phyloP scores from a whole-genome alignment of 805 yeast species.

The Teunomyces gatunensis region DNA sequence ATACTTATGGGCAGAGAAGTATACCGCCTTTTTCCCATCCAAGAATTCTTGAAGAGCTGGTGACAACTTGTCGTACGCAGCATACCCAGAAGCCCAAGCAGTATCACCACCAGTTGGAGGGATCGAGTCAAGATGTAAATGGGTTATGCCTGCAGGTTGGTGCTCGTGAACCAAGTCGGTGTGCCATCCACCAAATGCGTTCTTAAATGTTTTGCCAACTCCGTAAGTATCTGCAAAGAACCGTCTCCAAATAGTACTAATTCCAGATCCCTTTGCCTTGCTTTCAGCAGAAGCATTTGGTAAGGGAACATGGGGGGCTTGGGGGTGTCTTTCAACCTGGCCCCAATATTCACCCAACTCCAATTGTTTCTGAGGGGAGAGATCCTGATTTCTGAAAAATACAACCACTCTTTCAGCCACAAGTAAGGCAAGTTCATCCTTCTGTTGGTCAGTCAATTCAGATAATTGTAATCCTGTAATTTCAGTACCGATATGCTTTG shows the following conservation, averaged over 20 bases:
- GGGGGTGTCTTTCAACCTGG: slow-evolving; percentile 41
- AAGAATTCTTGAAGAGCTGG: slow-evolving; percentile 46
- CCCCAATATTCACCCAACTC: slow-evolving; percentile 48
- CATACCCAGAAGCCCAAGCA: slow-evolving; percentile 51
- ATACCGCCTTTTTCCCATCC: slow-evolving; percentile 44
- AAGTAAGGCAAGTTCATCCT: slow-evolving; percentile 47
- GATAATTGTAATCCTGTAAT: slow-evolving; percentile 45
- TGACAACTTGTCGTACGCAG: slow-evolving; percentile 51
- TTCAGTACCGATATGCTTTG: slow-evolving; percentile 50
- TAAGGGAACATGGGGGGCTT: slow-evolving; percentile 25
- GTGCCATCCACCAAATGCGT: slow-evolving; percentile 35
- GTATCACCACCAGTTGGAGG: slow-evolving; percentile 57
- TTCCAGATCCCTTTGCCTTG: slow-evolving; percentile 8
- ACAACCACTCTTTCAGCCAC: slow-evolving; percentile 52
- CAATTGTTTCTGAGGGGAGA: slow-evolving; percentile 41
- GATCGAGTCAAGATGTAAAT: slow-evolving; percentile 50
- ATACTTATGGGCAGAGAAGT: slow-evolving; percentile 41
- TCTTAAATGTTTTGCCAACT: slow-evolving; percentile 1
- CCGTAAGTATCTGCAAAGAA: slow-evolving; percentile 8
- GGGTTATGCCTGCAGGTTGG: slow-evolving; percentile 57
- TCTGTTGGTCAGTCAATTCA: slow-evolving; percentile 42
- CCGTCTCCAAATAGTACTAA: slow-evolving; percentile 8
- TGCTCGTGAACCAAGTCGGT: slow-evolving; percentile 55
- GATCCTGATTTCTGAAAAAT: slow-evolving; percentile 48
- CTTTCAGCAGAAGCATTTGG: slow-evolving; percentile 2